Percentiles rank a stretch among this genome's conserved stretches.
Conservation (phyloP, 495 filamentous ascomycete genomes). For the Aspergillus asperescens region DNA sequence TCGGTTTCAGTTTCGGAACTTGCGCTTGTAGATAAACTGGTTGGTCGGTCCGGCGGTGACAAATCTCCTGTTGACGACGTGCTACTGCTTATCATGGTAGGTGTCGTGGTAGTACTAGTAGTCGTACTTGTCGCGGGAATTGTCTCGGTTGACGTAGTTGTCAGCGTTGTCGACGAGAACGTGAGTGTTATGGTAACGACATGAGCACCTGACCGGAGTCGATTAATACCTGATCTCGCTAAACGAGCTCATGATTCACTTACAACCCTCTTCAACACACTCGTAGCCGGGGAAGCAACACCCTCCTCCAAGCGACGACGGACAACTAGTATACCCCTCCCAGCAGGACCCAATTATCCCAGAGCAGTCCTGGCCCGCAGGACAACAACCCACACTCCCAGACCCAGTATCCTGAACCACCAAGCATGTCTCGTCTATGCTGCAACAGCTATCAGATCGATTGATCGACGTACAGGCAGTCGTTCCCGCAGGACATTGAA, state of each 20-base stretch:
- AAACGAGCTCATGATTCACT: slow-evolving; percentile 31
- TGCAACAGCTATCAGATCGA: slow-evolving; percentile 73
- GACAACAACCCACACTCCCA: slow-evolving; percentile 84
- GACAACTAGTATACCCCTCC: slow-evolving; percentile 61
- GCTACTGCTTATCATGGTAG: slow-evolving; percentile 7
- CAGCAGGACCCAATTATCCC: slow-evolving; percentile 60
- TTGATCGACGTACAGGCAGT: slow-evolving; percentile 61
- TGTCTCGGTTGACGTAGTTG: slow-evolving; percentile 38
- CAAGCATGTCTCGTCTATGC: slow-evolving; percentile 59
- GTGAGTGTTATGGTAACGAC: slow-evolving; percentile 46
- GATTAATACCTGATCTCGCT: neutral
- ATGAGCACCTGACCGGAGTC: slow-evolving; percentile 33
- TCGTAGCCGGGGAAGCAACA: slow-evolving; percentile 80
- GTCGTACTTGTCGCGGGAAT: slow-evolving; percentile 26
- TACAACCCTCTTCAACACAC: slow-evolving; percentile 78
- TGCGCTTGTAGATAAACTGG: slow-evolving; percentile 30
- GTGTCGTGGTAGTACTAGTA: slow-evolving; percentile 19
- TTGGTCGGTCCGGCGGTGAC: slow-evolving; percentile 48
- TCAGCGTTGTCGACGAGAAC: slow-evolving; percentile 37
- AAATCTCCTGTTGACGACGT: slow-evolving; percentile 26
- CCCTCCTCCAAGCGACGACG: slow-evolving; percentile 66
- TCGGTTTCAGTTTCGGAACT: slow-evolving; percentile 32
- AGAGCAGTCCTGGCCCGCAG: slow-evolving; percentile 61
- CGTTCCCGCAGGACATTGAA: slow-evolving; percentile 70
- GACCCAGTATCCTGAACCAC: slow-evolving; percentile 65